phyloP scores from a whole-genome alignment of 176 grass and related monocot species.

The Themeda triandra region DNA sequence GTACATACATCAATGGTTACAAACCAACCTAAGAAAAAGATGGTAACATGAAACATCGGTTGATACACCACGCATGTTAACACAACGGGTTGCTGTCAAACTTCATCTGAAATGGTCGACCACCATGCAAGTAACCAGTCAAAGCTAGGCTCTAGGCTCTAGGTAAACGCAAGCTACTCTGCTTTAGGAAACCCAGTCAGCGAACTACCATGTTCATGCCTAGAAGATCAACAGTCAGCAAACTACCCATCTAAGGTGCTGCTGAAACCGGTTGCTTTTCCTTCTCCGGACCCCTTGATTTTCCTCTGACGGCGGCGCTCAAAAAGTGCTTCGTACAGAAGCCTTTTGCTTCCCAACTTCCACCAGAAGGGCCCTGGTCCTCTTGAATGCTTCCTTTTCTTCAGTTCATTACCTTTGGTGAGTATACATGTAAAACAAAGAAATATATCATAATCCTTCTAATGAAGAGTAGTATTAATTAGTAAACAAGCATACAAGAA shows the following conservation, averaged over 20 bases:
- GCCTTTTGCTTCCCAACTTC: conserved; percentile 90
- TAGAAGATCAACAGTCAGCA: conserved; percentile 24
- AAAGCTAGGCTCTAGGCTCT: conserved; percentile 13
- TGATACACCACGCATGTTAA: conserved; percentile 9
- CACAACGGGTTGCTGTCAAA: background rate
- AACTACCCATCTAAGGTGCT: conserved; percentile 5
- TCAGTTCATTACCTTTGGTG: conserved; percentile 40
- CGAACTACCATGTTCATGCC: conserved; percentile 34
- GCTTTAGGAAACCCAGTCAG: conserved; percentile 22
- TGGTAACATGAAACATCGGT: background rate
- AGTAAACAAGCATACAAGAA: background rate
- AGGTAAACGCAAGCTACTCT: conserved; percentile 19
- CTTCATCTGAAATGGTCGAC: conserved; percentile 1
- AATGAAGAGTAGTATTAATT: background rate
- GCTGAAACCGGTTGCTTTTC: conserved; percentile 19
- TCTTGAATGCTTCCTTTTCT: conserved; percentile 46
- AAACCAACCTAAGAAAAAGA: background rate
- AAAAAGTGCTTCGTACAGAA: conserved; percentile 63
- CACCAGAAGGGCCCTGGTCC: conserved; percentile 75
- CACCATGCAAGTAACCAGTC: conserved; percentile 11
- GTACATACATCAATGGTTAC: conserved; percentile 7
- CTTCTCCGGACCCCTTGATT: conserved; percentile 28
- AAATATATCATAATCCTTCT: background rate
- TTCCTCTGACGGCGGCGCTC: conserved; percentile 34
- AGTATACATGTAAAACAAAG: background rate